These are phyloP conservation scores for Babesia ovis DNA, from an alignment of 169 alveolate genomes.

Conservation along the genomic window DNA sequence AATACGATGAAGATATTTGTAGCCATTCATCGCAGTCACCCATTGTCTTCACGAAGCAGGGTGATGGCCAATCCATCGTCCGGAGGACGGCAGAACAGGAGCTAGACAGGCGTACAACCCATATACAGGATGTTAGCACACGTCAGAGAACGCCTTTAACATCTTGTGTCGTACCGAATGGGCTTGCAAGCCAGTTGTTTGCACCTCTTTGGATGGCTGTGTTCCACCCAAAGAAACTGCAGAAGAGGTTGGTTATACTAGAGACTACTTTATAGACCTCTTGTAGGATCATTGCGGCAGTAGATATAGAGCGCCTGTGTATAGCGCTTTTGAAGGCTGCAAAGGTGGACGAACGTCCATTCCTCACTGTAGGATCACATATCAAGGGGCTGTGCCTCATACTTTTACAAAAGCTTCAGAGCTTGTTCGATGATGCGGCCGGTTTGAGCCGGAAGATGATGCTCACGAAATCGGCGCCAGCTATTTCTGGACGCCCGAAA, in stretches of 20 bases:
- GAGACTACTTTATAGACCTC: not conserved
- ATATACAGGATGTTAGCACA: not conserved
- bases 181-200: constrained; percentile 48
- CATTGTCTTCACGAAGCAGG: constrained; percentile 8
- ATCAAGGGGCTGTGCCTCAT: constrained; percentile 61
- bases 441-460: constrained; percentile 10
- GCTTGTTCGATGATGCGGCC: constrained; percentile 20
- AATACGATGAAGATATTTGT: not conserved
- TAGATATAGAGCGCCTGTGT: constrained; percentile 43
- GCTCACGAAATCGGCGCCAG: not conserved
- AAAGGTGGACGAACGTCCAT: constrained; percentile 41
- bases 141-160: not conserved
- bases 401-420: constrained; percentile 24
- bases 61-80: not conserved
- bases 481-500: constrained; percentile 18
- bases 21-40: constrained; percentile 17
- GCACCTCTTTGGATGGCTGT: constrained; percentile 59
- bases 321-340: constrained; percentile 43
- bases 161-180: constrained; percentile 25
- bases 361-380: constrained; percentile 49
- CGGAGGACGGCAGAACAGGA: constrained; percentile 1
- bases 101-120: constrained; percentile 5
- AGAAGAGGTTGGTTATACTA: constrained; percentile 34
- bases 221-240: constrained; percentile 33
- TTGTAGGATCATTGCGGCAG: constrained; percentile 21